Evolutionary conservation across 371 early-diverging fungal species (phyloP).

Genomic region (Lichtheimia hyalospora): DNA sequence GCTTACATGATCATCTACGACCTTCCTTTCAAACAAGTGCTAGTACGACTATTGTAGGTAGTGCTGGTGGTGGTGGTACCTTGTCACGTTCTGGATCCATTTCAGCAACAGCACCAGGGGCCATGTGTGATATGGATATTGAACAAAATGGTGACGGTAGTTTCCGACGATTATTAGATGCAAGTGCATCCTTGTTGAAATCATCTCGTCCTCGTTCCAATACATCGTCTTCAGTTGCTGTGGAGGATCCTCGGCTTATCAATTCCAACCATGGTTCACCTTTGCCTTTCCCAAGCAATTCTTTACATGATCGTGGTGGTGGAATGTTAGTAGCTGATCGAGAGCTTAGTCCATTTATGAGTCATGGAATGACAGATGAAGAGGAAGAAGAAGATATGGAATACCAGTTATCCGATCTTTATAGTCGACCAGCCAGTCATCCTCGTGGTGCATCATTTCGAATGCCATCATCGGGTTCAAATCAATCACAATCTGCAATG

Average conservation of each 20-base stretch:
- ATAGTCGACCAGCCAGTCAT: constrained; percentile 10
- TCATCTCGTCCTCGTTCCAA: constrained; percentile 32
- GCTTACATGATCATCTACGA: constrained; percentile 5
- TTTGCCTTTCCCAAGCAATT: not conserved
- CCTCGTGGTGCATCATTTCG: constrained; percentile 9
- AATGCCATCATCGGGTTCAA: constrained; percentile 12
- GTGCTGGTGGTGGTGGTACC: constrained; percentile 1
- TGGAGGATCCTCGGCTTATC: constrained; percentile 22
- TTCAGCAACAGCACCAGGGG: constrained; percentile 3
- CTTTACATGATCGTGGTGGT: constrained; percentile 32
- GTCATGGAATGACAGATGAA: constrained; percentile 53
- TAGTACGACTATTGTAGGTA: too few species aligned
- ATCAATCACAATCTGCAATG: constrained; percentile 4
- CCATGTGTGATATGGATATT: constrained; percentile 3
- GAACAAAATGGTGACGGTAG: constrained; percentile 14
- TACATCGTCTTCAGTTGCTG: constrained; percentile 34
- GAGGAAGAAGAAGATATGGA: constrained; percentile 30
- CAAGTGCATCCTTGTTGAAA: constrained; percentile 38
- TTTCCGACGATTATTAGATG: constrained; percentile 38
- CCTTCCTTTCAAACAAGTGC: not conserved
- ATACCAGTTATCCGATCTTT: constrained; percentile 17
- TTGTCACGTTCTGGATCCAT: constrained; percentile 16
- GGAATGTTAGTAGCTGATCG: constrained; percentile 38
- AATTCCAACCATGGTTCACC: not conserved
- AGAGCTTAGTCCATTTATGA: constrained; percentile 63